Evolutionary conservation across 1,284 basidiomycete genomes (phyloP).

Genomic region (Vanrija sp.): DNA sequence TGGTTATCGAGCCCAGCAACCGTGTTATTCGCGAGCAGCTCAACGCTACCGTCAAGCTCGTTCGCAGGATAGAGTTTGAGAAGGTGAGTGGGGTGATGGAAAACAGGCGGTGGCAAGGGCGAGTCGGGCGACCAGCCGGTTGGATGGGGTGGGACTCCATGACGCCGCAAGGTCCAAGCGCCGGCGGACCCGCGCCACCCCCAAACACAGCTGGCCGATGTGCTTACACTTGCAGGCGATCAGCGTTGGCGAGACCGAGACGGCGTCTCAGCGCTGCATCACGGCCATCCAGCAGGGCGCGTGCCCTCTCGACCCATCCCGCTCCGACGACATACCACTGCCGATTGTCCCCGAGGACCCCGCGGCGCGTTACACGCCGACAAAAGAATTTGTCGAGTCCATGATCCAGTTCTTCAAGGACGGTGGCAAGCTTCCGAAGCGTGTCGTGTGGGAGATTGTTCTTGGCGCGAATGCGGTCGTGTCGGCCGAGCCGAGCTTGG

Average conservation of each 20-base stretch:
- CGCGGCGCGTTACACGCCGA: constrained; percentile 59
- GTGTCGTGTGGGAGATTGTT: constrained; percentile 94
- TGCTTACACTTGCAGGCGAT: constrained; percentile 61
- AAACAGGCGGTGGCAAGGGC: no score
- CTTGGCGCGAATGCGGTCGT: constrained; percentile 74
- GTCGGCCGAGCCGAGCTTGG: constrained; percentile 73
- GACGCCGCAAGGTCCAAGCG: no score
- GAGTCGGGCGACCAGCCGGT: no score
- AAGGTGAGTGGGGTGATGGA: constrained; percentile 59
- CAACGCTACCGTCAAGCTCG: constrained; percentile 81
- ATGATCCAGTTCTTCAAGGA: constrained; percentile 93
- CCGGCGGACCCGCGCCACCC: no score
- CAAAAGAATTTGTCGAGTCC: constrained; percentile 69
- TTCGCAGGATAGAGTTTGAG: constrained; percentile 73
- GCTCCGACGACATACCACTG: constrained; percentile 56
- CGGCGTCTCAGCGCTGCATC: constrained; percentile 64
- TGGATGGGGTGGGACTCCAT: no score
- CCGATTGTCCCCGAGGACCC: constrained; percentile 56
- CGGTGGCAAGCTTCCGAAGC: constrained; percentile 69
- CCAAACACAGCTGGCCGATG: not conserved
- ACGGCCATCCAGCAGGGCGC: constrained; percentile 76
- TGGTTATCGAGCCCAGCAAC: constrained; percentile 85
- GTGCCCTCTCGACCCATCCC: constrained; percentile 39
- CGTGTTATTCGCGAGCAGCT: constrained; percentile 74
- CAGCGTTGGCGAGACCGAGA: constrained; percentile 79